These are phyloP conservation scores for Lepidium aucheri DNA, from an alignment of 345 rosid genomes.

Conservation along the genomic window DNA sequence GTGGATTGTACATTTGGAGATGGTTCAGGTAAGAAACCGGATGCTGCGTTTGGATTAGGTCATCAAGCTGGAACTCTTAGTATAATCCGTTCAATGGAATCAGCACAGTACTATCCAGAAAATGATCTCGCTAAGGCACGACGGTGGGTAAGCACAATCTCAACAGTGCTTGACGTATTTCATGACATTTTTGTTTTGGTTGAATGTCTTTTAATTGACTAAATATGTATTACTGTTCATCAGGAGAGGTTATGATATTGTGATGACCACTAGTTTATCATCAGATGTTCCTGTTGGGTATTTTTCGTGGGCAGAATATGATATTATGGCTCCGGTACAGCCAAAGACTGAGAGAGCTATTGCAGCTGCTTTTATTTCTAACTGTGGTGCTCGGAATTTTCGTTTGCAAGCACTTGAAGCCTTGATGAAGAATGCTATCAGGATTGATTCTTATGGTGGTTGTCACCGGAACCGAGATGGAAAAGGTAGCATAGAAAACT, in stretches of 20 bases:
- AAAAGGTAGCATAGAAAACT: slow-evolving; percentile 34
- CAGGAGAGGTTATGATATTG: slow-evolving; percentile 67
- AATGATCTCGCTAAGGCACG: slow-evolving; percentile 70
- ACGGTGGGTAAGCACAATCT: slow-evolving; percentile 97
- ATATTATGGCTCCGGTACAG: slow-evolving; percentile 84
- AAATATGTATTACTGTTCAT: not conserved
- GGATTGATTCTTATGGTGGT: slow-evolving; percentile 85
- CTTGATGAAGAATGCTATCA: slow-evolving; percentile 48
- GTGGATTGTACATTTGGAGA: slow-evolving; percentile 67
- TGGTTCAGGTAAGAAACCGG: slow-evolving; percentile 32
- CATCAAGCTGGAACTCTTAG: slow-evolving; percentile 32
- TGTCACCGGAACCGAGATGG: slow-evolving; percentile 84
- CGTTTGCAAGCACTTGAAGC: slow-evolving; percentile 78
- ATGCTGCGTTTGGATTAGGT: slow-evolving; percentile 61
- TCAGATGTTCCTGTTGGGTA: slow-evolving; percentile 99
- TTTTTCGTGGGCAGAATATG: slow-evolving; percentile 98
- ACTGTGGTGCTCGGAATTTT: slow-evolving; percentile 85
- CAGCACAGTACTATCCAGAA: slow-evolving; percentile 67
- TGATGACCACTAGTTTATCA: slow-evolving; percentile 97
- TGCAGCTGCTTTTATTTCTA: slow-evolving; percentile 98
- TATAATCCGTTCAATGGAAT: slow-evolving; percentile 89
- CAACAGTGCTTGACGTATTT: slow-evolving; percentile 7
- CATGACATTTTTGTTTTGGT: slow-evolving; percentile 10
- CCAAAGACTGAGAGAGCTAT: slow-evolving; percentile 76
- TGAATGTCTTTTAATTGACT: not conserved